A percentile compares a stretch with the other conserved stretches of the same genome.
These are phyloP conservation scores for Talaromyces sp. DNA, from an alignment of 2,329 filamentous ascomycete genomes.

Conservation along the genomic window DNA sequence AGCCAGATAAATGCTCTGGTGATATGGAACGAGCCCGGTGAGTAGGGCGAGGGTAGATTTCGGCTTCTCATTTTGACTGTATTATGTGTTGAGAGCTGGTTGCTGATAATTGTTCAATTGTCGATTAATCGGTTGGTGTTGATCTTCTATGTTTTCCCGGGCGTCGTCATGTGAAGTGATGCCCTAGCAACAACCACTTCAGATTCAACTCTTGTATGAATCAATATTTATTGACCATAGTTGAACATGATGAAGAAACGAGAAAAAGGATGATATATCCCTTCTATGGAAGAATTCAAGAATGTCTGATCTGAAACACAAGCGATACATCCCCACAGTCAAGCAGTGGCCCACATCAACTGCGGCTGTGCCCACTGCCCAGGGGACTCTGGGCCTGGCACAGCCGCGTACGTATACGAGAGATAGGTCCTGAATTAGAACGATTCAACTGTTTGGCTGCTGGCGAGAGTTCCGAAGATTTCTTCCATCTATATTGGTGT, in stretches of 20 bases:
- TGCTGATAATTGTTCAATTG: not conserved
- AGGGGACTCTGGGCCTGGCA: not conserved
- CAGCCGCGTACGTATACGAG: not conserved
- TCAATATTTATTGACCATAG: not conserved
- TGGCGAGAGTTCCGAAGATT: too few relatives aligned
- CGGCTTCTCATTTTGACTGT: constrained; percentile 25
- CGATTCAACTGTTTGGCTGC: too few relatives aligned
- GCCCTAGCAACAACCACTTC: not conserved
- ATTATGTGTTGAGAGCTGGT: not conserved
- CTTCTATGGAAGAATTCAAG: not conserved
- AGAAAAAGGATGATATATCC: not conserved
- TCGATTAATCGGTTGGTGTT: not conserved
- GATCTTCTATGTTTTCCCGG: not conserved
- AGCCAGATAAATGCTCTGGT: constrained; percentile 40
- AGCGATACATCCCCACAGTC: constrained; percentile 1
- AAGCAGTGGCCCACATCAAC: constrained; percentile 1
- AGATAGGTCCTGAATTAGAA: too few relatives aligned
- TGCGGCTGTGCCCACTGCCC: not conserved
- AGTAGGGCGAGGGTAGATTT: constrained; percentile 38
- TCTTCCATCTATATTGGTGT: too few relatives aligned
- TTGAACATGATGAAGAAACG: not conserved
- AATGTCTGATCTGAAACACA: not conserved
- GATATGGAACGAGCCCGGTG: constrained; percentile 35
- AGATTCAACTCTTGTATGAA: not conserved
- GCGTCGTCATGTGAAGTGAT: not conserved